Evolutionary conservation across 108 stramenopile genomes (phyloP).

Genomic region (Nitzschia palea): DNA sequence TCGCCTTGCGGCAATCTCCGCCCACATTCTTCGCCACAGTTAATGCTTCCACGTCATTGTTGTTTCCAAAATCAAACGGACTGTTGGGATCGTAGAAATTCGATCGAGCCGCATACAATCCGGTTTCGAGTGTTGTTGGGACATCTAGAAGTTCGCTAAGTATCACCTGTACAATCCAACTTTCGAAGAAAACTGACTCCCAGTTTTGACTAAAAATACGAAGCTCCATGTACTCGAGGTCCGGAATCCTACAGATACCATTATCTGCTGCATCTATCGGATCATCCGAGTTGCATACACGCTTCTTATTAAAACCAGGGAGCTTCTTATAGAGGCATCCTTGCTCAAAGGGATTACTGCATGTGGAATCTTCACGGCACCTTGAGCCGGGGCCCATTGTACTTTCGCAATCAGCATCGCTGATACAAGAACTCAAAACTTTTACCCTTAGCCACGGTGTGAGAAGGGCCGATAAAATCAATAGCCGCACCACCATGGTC

Average conservation of each 20-base stretch:
- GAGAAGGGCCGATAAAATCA: too few relatives aligned
- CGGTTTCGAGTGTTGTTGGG: conserved; percentile 31
- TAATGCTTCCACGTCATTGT: not conserved
- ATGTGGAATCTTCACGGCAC: too few relatives aligned
- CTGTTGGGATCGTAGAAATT: conserved; percentile 29
- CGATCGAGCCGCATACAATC: not conserved
- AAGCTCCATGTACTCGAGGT: conserved; percentile 36
- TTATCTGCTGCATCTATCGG: not conserved
- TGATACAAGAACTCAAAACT: too few relatives aligned
- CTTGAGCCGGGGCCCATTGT: too few relatives aligned
- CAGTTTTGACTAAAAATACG: conserved; percentile 27
- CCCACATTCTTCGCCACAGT: not conserved
- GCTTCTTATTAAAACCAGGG: not conserved
- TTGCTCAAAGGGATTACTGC: too few relatives aligned
- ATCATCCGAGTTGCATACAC: conserved; percentile 27
- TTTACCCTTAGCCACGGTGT: too few relatives aligned
- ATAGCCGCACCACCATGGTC: too few relatives aligned
- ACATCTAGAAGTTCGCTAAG: conserved; percentile 33
- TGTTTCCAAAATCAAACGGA: not conserved
- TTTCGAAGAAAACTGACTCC: conserved; percentile 33
- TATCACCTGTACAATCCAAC: conserved; percentile 41
- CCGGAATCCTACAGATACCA: too few relatives aligned
- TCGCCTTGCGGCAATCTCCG: conserved; percentile 6
- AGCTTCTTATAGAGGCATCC: not conserved
- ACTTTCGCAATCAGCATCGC: too few relatives aligned